Evolutionary conservation across 2,329 filamentous ascomycete genomes (phyloP).

Genomic region (Coniochaeta hoffmannii): DNA sequence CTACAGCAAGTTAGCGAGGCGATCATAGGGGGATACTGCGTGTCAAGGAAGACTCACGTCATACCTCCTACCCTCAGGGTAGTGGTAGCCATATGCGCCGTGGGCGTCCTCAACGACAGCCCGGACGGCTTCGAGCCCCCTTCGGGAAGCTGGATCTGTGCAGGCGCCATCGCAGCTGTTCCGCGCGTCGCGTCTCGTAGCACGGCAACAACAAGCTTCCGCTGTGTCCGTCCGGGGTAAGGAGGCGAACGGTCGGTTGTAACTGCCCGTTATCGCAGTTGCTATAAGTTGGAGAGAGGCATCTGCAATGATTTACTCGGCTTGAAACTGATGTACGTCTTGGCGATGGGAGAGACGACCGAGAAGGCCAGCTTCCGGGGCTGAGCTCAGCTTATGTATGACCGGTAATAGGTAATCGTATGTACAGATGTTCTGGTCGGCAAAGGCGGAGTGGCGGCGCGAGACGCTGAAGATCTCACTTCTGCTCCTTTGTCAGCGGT

Average conservation of each 20-base stretch:
- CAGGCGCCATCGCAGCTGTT: constrained; percentile 39
- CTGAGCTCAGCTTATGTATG: constrained; percentile 3
- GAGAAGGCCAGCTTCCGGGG: neutral
- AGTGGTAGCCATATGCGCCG: constrained; percentile 74
- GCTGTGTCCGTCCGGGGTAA: neutral
- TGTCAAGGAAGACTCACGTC: constrained; percentile 54
- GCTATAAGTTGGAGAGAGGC: neutral
- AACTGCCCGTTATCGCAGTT: neutral
- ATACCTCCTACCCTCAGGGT: constrained; percentile 87
- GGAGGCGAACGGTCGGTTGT: neutral
- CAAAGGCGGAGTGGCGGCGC: neutral
- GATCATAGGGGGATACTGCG: constrained; percentile 7
- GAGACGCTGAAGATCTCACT: neutral
- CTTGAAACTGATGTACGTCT: neutral
- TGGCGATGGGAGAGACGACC: neutral
- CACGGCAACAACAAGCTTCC: neutral
- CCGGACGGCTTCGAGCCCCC: constrained; percentile 25
- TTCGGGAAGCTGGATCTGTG: constrained; percentile 39
- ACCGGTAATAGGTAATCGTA: neutral
- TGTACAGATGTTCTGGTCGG: neutral
- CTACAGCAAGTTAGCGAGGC: constrained; percentile 32
- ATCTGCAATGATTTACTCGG: neutral
- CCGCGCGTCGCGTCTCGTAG: neutral
- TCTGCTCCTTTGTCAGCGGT: neutral
- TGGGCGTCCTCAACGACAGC: constrained; percentile 27